Evolutionary conservation across 2,329 filamentous ascomycete species (phyloP), one percentile per base, ranked within the genome.

Genomic region (Monascus ruber): DNA sequence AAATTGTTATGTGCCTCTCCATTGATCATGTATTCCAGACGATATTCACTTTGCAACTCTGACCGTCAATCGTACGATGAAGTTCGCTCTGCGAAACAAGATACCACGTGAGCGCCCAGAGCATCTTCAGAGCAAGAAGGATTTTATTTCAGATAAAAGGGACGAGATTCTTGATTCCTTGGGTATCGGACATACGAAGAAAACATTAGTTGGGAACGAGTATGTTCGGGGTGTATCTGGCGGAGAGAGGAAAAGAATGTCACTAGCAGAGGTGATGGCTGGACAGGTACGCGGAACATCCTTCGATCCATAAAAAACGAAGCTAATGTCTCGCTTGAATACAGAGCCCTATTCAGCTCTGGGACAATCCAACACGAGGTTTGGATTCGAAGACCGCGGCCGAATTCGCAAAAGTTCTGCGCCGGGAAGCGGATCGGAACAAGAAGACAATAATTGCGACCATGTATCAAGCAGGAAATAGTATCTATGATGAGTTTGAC

Each of bases 21-120:
- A 25, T 8, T 3, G 6, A 24, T 3, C 7, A 10, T 24, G 2
- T 24, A 11, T 17, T 2, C 4, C 24, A 53, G 76, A 80, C 17
- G 81, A 85, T 52, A 68, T 80, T 24, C 82, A 86, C 52, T 87
- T 85, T 46, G 79, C 83, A 0, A 79, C 82, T 4, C 64, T 88
- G 17, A 85, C 79, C 0, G 81, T 87, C 4, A 79, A 81, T 1
- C 73, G 84, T 41, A 87, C 83, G 0, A 70, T 88, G 10, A 72
- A 77, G 41, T 87, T 87, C 49, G 83, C 83, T 0, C 69, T 82
- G 1, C 72, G 76, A 28, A 77, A 58, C 38, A 60, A 60, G 25
- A 36, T 59, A 2, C 58, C 58, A 1, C 43, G 47, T 5, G 52
- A 57, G 36, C 49, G 56, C 2, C 51, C 53, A 0, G 45, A 47